phyloP scores from a whole-genome alignment of 73 alveolate species.

The Halteria grandinella region DNA sequence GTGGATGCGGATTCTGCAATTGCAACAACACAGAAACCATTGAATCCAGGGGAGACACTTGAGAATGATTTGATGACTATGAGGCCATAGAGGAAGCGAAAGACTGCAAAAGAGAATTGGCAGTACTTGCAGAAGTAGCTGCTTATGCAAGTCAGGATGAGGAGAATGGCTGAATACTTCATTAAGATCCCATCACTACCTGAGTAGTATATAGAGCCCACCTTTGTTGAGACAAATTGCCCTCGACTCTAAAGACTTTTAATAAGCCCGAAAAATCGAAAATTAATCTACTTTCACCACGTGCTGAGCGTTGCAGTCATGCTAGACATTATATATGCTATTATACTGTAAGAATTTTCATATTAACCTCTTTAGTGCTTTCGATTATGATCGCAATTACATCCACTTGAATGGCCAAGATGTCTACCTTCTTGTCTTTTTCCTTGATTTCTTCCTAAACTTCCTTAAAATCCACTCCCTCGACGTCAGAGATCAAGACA shows the following conservation, averaged over 20 bases:
- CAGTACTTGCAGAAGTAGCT: neutral
- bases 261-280: slow-evolving; percentile 15
- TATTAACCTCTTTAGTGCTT: neutral
- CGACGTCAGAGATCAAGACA: neutral
- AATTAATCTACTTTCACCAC: slow-evolving; percentile 9
- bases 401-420: neutral
- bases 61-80: neutral
- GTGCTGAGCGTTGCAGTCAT: neutral
- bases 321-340: slow-evolving; percentile 8
- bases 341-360: slow-evolving; percentile 2
- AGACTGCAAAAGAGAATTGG: slow-evolving; percentile 19
- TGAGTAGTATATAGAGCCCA: slow-evolving; percentile 4
- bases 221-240: slow-evolving; percentile 3
- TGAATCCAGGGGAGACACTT: too few relatives aligned
- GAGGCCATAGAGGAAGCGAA: neutral
- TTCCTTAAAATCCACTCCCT: slow-evolving; percentile 16
- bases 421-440: neutral
- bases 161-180: slow-evolving; percentile 23
- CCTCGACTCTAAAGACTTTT: slow-evolving; percentile 21
- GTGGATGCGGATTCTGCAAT: too few relatives aligned
- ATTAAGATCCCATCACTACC: too few relatives aligned
- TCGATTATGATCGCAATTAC: neutral
- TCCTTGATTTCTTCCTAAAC: slow-evolving; percentile 12
- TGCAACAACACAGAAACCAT: too few relatives aligned
- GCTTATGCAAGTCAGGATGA: slow-evolving; percentile 17